Evolutionary conservation across 768 basidiomycete species (phyloP).

Genomic region (Suillus placidus): DNA sequence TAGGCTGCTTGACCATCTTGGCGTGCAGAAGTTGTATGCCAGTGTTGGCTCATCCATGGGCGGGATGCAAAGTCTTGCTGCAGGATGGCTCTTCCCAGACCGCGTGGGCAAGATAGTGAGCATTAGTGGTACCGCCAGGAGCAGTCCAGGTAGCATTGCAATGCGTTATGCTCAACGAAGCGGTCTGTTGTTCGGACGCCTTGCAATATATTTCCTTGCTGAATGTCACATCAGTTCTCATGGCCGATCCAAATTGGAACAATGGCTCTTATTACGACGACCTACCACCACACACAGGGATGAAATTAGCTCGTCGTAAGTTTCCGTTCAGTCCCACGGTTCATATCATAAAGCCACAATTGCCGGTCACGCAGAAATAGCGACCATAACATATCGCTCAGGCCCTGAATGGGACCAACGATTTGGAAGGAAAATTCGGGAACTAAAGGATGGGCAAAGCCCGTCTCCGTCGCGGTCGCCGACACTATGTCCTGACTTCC

Average conservation of each 20-base stretch:
- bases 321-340: conserved; percentile 19
- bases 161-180: conserved; percentile 97
- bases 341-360: conserved; percentile 11
- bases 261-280: conserved; percentile 96
- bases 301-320: conserved; percentile 97
- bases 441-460: conserved; percentile 37
- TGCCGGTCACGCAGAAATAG: conserved; percentile 70
- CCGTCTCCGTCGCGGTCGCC: conserved; percentile 45
- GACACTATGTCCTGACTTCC: conserved; percentile 92
- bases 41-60: conserved; percentile 97
- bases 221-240: conserved; percentile 65
- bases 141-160: conserved; percentile 88
- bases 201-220: conserved; percentile 3
- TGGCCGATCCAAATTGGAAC: conserved; percentile 99
- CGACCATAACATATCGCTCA: conserved; percentile 98
- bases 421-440: conserved; percentile 80
- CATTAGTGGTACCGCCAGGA: conserved; percentile 93
- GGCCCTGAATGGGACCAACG: conserved; percentile 99
- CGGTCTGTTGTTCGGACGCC: conserved; percentile 52
- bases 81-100: conserved; percentile 90
- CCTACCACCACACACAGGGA: conserved; percentile 95
- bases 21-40: conserved; percentile 85
- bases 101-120: conserved; percentile 89
- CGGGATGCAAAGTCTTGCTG: conserved; percentile 95
- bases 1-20: conserved; percentile 78